phyloP scores from a whole-genome alignment of 2,329 filamentous ascomycete genomes.

The Colletotrichum sidae region DNA sequence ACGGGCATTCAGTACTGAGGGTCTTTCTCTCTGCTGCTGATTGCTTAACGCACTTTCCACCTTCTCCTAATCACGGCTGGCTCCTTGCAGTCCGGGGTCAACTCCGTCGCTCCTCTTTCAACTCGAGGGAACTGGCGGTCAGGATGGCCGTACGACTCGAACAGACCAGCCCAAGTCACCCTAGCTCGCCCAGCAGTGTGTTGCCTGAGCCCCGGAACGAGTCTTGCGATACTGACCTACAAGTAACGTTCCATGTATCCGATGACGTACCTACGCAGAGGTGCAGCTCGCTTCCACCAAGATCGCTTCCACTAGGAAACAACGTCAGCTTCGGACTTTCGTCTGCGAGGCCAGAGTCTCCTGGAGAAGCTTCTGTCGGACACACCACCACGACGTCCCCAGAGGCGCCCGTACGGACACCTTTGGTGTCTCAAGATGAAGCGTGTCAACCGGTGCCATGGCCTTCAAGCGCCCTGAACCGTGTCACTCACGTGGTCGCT shows the following conservation, averaged over 20 bases:
- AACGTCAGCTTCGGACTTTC: background rate
- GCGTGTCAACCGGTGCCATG: slow-evolving; percentile 22
- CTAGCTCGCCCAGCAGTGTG: background rate
- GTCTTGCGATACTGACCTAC: too few relatives aligned
- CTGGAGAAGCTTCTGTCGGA: slow-evolving; percentile 14
- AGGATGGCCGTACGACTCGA: slow-evolving; percentile 13
- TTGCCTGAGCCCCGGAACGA: too few relatives aligned
- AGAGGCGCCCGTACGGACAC: slow-evolving; percentile 18
- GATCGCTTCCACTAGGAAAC: background rate
- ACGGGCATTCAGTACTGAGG: too few relatives aligned
- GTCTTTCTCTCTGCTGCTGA: too few relatives aligned
- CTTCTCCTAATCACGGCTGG: too few relatives aligned
- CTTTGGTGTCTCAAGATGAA: slow-evolving; percentile 28
- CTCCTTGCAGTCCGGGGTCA: slow-evolving; percentile 4
- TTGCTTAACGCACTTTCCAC: too few relatives aligned
- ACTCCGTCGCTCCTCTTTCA: slow-evolving; percentile 16
- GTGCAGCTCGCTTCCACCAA: background rate
- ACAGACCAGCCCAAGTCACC: background rate
- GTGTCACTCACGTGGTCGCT: slow-evolving; percentile 5
- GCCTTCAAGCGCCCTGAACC: slow-evolving; percentile 10
- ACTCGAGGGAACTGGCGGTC: slow-evolving; percentile 25
- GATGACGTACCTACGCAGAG: slow-evolving; percentile 9
- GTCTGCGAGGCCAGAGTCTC: slow-evolving; percentile 2
- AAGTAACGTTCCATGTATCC: too few relatives aligned
- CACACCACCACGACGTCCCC: background rate